Conservation (phyloP, 2,329 filamentous ascomycete genomes). For the Aspergillus tubingensis region DNA sequence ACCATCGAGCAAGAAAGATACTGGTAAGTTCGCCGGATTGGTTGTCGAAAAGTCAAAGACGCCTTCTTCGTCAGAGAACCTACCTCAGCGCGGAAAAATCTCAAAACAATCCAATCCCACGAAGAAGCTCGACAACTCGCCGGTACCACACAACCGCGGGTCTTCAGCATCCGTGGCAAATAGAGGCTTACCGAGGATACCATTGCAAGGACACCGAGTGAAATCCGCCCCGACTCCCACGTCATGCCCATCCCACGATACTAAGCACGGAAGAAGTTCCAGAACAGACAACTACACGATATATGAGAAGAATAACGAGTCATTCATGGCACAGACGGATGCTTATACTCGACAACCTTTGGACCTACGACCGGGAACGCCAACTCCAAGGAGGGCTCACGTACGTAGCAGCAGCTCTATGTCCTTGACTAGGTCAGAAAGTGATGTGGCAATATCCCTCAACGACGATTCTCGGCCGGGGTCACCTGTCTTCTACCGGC, state of each 20-base stretch:
- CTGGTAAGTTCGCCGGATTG: slow-evolving; percentile 24
- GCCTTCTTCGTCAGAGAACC: not conserved
- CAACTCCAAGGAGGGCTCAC: slow-evolving; percentile 42
- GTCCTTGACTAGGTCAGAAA: slow-evolving; percentile 45
- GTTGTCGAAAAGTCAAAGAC: slow-evolving; percentile 17
- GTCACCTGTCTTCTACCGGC: slow-evolving; percentile 34
- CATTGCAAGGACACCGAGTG: slow-evolving; percentile 26
- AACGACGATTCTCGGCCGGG: slow-evolving; percentile 32
- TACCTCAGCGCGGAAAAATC: slow-evolving; percentile 19
- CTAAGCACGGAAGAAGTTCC: slow-evolving; percentile 20
- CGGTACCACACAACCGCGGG: slow-evolving; percentile 3
- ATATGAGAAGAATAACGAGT: slow-evolving; percentile 42
- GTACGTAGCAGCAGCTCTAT: slow-evolving; percentile 47
- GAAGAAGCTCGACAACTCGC: slow-evolving; percentile 15
- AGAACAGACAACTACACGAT: slow-evolving; percentile 37
- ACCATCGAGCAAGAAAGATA: slow-evolving; percentile 28
- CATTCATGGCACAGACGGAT: slow-evolving; percentile 45
- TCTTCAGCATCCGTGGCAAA: slow-evolving; percentile 28
- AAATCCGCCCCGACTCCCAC: slow-evolving; percentile 27
- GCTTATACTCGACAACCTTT: slow-evolving; percentile 42
- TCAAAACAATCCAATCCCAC: slow-evolving; percentile 15
- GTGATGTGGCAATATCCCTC: slow-evolving; percentile 37
- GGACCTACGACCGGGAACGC: slow-evolving; percentile 41
- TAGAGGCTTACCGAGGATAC: slow-evolving; percentile 31
- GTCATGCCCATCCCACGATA: slow-evolving; percentile 18